Conservation (phyloP, 176 grass and related monocot genomes). For the Ensete glaucum region DNA sequence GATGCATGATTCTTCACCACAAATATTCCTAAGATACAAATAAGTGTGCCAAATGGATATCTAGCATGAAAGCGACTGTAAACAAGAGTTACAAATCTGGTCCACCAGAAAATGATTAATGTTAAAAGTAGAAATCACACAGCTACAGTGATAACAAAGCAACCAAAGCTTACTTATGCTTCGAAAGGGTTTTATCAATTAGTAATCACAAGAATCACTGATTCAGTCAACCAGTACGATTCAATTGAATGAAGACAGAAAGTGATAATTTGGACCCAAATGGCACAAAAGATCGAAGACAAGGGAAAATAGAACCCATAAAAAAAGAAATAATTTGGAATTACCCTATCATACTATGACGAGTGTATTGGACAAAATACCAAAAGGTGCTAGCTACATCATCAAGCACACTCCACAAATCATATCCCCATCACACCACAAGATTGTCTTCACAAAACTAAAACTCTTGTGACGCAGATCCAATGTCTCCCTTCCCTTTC, state of each 20-base stretch:
- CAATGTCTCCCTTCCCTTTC: conserved; percentile 11
- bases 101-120: background rate
- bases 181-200: background rate
- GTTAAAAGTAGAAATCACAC: background rate
- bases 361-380: background rate
- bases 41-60: background rate
- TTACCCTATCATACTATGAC: background rate
- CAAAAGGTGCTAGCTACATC: background rate
- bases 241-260: background rate
- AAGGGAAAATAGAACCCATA: background rate
- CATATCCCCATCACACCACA: background rate
- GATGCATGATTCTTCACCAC: background rate
- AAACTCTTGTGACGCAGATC: conserved; percentile 15
- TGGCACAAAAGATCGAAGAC: background rate
- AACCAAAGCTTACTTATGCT: background rate
- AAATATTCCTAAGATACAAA: background rate
- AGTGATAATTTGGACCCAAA: background rate
- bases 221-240: background rate
- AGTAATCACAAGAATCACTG: background rate
- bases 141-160: background rate
- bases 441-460: background rate
- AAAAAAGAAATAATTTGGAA: background rate
- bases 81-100: background rate
- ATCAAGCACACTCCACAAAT: background rate
- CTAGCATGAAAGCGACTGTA: background rate